Evolutionary conservation across 257 asterid species (phyloP), one percentile per base, ranked within the genome.

Genomic region (Solanum okadae): DNA sequence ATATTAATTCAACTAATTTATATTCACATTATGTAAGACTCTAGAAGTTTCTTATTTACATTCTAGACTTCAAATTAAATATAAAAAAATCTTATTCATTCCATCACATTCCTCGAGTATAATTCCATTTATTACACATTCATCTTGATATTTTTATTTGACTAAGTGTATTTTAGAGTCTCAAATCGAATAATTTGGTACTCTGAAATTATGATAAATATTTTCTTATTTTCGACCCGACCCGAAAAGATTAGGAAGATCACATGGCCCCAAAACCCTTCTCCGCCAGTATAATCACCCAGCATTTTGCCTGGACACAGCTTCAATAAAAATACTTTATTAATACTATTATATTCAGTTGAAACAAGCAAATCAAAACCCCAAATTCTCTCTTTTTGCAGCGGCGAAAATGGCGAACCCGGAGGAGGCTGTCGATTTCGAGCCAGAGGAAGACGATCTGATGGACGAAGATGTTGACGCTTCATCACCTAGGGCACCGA

Each of bases 401-500:
- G 34, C 83, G 83, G 84, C 84, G 83, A 77, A 40, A 81, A 97
- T 97, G 99, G 96, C 99, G 93, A 94, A 94, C 91, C 90, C 86
- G 6, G 99, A 97, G 87, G 95, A 96, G 90, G 95, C 98, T 22
- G 94, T 97, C 27, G 98, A 97, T 90, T 97, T 97, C 91, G 99
- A 97, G 90, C 95, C 98, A 6, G 99, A 97, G 93, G 99, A 97
- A 3, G 99, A 97, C 86, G 99, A 96, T 88, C 95, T 97, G 88
- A 96, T 96, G 99, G 99, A 97, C 88, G 99, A 97, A 89, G 99
- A 96, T 76, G 89, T 93, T 33, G 98, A 92, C 49, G 91, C 82
- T 44, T 86, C 89, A 38, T 86, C 92, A 20, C 92, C 93, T 70
- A 90, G 89, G 92, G 93, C 96, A 61, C 88, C 94, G 9, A 77